Evolutionary conservation across 257 asterid genomes (phyloP), one percentile per base, ranked within the genome.

Genomic region (Capsicum chinense): DNA sequence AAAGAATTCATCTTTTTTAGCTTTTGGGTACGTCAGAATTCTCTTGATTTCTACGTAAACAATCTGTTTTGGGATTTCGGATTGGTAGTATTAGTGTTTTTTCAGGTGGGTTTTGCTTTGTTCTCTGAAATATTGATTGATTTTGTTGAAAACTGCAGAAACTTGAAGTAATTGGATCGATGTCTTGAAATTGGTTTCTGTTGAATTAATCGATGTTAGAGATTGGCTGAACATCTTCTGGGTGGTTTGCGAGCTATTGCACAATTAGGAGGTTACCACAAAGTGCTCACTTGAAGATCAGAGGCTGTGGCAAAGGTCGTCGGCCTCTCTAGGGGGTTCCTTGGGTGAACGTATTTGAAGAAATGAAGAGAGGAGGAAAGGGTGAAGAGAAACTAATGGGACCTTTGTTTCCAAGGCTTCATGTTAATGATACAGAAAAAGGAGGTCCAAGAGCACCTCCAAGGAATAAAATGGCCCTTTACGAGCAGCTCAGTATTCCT

Each of bases 401-500:
- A 66, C 98, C 98, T 66, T 91, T 95, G 97, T 95, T 95, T 86
- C 98, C 99, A 47, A 92, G 99, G 92, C 95, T 95, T 89, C 97
- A 94, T 87, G 94, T 95, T 58, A 95, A 92, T 87, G 98, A 94
- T 88, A 87, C 95, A 4, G 98, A 92, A 81, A 95, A 94, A 79
- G 97, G 99, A 85, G 98, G 98, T 88, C 98, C 99, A 60, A 92
- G 93, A 89, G 99, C 99, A 39, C 98, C 99, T 73, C 99, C 99
- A 62, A 94, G 99, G 84, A 94, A 95, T 86, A 95, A 94, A 92
- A 95, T 95, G 99, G 98, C 99, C 48, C 92, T 95, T 5, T 95
- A 94, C 59, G 99, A 95, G 88, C 98, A 95, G 90, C 93, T 95
- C 17, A 92, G 98, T 84, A 92, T 95, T 82, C 98, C 98, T 87